Conservation (phyloP, 352 stramenopile species). For the Phytophthora boehmeriae region DNA sequence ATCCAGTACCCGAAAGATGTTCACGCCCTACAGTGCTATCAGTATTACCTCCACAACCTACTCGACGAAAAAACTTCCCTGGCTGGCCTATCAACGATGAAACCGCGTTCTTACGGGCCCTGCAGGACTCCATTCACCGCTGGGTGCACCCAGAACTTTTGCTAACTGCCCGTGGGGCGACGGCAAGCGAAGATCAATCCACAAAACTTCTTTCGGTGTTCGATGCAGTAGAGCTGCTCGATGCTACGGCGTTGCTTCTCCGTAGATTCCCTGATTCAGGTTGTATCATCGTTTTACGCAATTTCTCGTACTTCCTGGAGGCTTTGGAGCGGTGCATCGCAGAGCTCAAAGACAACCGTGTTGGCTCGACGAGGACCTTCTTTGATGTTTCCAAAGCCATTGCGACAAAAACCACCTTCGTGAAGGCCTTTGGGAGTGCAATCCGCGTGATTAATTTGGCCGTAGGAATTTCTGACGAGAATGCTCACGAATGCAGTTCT, state of each 20-base stretch:
- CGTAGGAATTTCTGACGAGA: conserved; percentile 75
- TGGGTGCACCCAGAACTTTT: conserved; percentile 75
- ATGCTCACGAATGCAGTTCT: conserved; percentile 76
- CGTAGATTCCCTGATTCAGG: conserved; percentile 74
- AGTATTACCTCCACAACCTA: conserved; percentile 90
- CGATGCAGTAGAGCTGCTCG: conserved; percentile 76
- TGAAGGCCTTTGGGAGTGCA: conserved; percentile 74
- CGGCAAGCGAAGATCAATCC: conserved; percentile 45
- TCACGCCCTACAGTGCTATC: conserved; percentile 85
- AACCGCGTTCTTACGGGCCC: conserved; percentile 65
- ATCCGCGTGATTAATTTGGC: conserved; percentile 83
- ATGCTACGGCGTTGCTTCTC: conserved; percentile 71
- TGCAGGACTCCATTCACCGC: conserved; percentile 78
- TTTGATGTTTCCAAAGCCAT: conserved; percentile 66
- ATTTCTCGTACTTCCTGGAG: conserved; percentile 74
- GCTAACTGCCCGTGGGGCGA: conserved; percentile 46
- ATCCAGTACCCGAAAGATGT: conserved; percentile 88
- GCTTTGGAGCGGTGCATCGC: conserved; percentile 82
- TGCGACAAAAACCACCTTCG: conserved; percentile 61
- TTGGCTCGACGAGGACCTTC: conserved; percentile 39
- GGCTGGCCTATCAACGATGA: conserved; percentile 90
- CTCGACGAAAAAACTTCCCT: conserved; percentile 87
- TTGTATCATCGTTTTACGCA: conserved; percentile 65
- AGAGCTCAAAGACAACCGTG: conserved; percentile 66
- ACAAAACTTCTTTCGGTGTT: conserved; percentile 72